A percentile compares a stretch with the other conserved stretches of the same genome.
Conservation (phyloP, 805 yeast species). For the Yarrowia sp. region DNA sequence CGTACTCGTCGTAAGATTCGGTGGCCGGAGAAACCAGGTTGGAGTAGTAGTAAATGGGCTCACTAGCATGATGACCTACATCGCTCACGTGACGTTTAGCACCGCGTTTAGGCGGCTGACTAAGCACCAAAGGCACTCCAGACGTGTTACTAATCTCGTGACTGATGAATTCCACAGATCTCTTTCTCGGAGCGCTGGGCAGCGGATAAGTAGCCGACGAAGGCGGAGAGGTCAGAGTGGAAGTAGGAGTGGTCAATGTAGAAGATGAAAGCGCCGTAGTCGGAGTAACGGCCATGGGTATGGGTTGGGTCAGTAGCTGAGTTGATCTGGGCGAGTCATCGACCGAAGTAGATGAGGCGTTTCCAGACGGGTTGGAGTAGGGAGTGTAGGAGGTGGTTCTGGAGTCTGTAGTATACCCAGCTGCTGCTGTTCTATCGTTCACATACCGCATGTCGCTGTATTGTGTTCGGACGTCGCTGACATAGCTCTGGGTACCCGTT, state of each 20-base stretch:
- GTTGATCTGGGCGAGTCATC: background rate
- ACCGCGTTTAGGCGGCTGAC: background rate
- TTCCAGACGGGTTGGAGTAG: background rate
- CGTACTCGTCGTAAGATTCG: background rate
- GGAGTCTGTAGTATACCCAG: background rate
- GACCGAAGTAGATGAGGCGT: background rate
- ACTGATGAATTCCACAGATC: background rate
- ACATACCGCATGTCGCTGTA: too few relatives aligned
- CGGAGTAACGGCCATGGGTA: background rate
- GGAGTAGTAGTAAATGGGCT: conserved; percentile 6
- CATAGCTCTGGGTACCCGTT: too few relatives aligned
- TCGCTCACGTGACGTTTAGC: background rate
- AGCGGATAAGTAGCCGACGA: background rate
- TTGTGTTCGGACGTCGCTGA: background rate
- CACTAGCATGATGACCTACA: background rate
- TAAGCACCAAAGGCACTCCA: background rate
- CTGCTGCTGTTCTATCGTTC: too few relatives aligned
- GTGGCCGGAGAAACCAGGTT: background rate
- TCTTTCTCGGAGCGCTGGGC: background rate
- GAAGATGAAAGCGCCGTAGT: background rate
- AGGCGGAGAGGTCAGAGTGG: background rate
- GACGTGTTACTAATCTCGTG: background rate
- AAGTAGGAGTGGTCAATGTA: background rate
- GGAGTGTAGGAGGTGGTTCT: background rate
- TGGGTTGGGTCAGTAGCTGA: conserved; percentile 5